Evolutionary conservation across 768 basidiomycete genomes (phyloP).

Genomic region (Boletus rufocinnamomeus): DNA sequence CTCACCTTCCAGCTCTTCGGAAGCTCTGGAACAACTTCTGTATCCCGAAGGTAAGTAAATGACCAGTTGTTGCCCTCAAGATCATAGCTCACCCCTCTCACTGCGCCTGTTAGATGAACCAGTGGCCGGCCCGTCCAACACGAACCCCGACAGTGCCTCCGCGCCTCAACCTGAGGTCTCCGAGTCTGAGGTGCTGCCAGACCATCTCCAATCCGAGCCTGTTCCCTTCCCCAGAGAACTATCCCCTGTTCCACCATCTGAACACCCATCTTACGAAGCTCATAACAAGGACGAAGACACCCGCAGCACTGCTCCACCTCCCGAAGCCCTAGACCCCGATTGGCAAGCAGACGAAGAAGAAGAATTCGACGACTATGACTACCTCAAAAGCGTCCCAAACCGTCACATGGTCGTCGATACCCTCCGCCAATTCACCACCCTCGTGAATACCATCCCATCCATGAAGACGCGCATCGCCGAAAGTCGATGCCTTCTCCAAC

Average conservation of each 20-base stretch:
- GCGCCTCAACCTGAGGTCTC: neutral
- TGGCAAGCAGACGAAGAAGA: constrained; percentile 8
- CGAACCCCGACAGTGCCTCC: neutral
- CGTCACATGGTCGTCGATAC: constrained; percentile 30
- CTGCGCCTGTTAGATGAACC: constrained; percentile 10
- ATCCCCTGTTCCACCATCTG: neutral
- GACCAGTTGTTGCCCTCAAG: neutral
- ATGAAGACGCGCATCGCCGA: constrained; percentile 27
- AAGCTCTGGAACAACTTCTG: constrained; percentile 15
- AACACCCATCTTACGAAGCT: neutral
- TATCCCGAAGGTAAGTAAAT: constrained; percentile 9
- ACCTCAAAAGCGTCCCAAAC: constrained; percentile 20
- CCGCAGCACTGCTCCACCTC: neutral
- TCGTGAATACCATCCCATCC: constrained; percentile 24
- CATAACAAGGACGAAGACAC: neutral
- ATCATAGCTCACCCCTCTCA: neutral
- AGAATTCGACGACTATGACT: neutral
- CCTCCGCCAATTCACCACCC: constrained; percentile 30
- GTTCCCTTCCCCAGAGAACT: neutral
- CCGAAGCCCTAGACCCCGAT: neutral
- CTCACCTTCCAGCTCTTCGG: constrained; percentile 11
- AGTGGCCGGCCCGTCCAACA: neutral
- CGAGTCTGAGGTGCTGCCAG: neutral
- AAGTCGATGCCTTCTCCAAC: constrained; percentile 19
- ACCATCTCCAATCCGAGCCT: neutral